phyloP scores from a whole-genome alignment of 352 stramenopile genomes.

The Thalassiosira livingstoniorum region DNA sequence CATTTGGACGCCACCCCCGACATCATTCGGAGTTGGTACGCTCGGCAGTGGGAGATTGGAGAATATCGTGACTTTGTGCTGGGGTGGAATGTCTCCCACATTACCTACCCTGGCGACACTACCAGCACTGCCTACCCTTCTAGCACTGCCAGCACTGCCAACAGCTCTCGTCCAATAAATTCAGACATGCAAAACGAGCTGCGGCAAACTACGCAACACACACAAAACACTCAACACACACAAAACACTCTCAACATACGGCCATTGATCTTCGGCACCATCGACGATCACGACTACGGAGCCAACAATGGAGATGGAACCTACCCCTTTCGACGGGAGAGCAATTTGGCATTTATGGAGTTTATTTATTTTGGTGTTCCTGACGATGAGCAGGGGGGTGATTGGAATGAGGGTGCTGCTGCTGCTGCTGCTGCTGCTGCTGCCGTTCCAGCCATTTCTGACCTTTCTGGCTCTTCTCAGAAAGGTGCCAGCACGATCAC shows the following conservation, averaged over 20 bases:
- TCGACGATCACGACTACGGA: constrained; percentile 83
- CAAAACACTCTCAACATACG: neutral
- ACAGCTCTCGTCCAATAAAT: too few relatives aligned
- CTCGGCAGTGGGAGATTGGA: constrained; percentile 34
- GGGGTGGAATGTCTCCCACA: constrained; percentile 11
- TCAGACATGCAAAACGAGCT: too few relatives aligned
- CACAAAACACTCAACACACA: too few relatives aligned
- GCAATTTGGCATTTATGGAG: constrained; percentile 68
- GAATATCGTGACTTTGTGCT: constrained; percentile 46
- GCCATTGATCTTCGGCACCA: constrained; percentile 56
- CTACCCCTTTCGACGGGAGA: constrained; percentile 62
- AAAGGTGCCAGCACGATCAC: too few relatives aligned
- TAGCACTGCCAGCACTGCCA: neutral
- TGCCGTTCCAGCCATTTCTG: too few relatives aligned
- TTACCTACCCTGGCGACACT: neutral
- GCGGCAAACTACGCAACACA: too few relatives aligned
- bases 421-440: too few relatives aligned
- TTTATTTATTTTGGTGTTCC: constrained; percentile 60
- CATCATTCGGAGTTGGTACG: constrained; percentile 48
- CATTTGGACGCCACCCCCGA: constrained; percentile 53
- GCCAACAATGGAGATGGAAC: constrained; percentile 77
- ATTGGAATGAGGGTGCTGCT: neutral
- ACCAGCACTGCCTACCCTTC: neutral
- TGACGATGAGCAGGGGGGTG: neutral
- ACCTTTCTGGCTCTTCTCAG: too few relatives aligned